These are phyloP conservation scores for Debaryomycetaceae sp. DNA, from an alignment of 1,139 yeast species.

Conservation along the genomic window DNA sequence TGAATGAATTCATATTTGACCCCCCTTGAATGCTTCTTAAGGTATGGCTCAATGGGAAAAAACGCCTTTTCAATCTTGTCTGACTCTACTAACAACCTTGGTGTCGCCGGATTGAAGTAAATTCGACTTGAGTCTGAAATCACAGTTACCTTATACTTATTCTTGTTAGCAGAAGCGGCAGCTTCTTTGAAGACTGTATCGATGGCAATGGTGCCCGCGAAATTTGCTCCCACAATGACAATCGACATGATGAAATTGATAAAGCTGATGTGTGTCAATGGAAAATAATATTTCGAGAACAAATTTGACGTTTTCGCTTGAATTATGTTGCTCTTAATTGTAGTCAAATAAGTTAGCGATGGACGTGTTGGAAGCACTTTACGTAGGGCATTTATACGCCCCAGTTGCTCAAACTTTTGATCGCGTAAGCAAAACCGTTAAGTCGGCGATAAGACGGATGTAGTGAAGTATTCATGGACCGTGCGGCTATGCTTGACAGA, in stretches of 20 bases:
- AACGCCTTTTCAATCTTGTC: conserved; percentile 15
- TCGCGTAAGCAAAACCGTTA: too few relatives aligned
- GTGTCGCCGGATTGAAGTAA: conserved; percentile 23
- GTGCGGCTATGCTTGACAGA: too few relatives aligned
- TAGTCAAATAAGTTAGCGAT: too few relatives aligned
- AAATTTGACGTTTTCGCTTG: too few relatives aligned
- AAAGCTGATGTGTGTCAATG: too few relatives aligned
- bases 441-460: too few relatives aligned
- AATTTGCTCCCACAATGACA: conserved; percentile 35
- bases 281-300: neutral
- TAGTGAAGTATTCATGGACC: too few relatives aligned
- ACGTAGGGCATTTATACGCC: too few relatives aligned
- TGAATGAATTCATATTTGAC: conserved; percentile 16
- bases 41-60: conserved; percentile 16
- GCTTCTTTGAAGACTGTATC: conserved; percentile 14
- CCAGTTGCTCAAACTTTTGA: too few relatives aligned
- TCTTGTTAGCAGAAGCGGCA: conserved; percentile 12
- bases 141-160: conserved; percentile 15
- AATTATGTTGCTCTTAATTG: too few relatives aligned
- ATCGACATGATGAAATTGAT: conserved; percentile 13
- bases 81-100: conserved; percentile 28
- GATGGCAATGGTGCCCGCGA: conserved; percentile 26
- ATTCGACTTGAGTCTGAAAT: conserved; percentile 18
- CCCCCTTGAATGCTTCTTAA: conserved; percentile 13
- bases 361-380: too few relatives aligned